Percentiles rank a stretch among this genome's conserved stretches.
Conservation (phyloP, 164 flowering plant species). For the Chloranthus sessilifolius region DNA sequence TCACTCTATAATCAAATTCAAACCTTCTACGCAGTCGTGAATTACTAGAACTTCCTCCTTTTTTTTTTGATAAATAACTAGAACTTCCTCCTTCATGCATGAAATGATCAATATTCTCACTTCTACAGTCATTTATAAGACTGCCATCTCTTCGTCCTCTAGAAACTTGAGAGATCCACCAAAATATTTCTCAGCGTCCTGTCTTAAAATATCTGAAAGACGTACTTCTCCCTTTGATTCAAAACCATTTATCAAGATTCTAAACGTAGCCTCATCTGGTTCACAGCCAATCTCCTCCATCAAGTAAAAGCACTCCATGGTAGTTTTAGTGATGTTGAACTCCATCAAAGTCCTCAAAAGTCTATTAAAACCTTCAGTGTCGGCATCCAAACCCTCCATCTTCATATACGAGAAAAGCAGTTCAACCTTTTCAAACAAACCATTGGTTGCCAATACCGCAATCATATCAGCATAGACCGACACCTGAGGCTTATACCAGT, state of each 20-base stretch:
- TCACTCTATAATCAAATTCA: no score
- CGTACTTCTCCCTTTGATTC: slow-evolving; percentile 40
- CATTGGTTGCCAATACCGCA: slow-evolving; percentile 42
- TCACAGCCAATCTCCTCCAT: slow-evolving; percentile 56
- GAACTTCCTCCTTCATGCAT: no score
- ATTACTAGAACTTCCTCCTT: no score
- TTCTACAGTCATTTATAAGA: no score
- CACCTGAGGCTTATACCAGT: slow-evolving; percentile 72
- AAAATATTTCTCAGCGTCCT: slow-evolving; percentile 46
- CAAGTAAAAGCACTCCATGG: slow-evolving; percentile 51
- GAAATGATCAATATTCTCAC: no score
- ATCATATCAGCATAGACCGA: slow-evolving; percentile 53
- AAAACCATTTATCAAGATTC: slow-evolving; percentile 49
- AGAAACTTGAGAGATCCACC: slow-evolving; percentile 41
- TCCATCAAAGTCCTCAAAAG: slow-evolving; percentile 41
- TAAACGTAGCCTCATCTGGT: slow-evolving; percentile 54
- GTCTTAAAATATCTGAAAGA: slow-evolving; percentile 31
- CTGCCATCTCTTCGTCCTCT: slow-evolving; percentile 26
- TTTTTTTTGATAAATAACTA: no score
- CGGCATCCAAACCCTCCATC: slow-evolving; percentile 40
- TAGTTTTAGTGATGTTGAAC: slow-evolving; percentile 21
- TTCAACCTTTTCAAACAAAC: slow-evolving; percentile 40
- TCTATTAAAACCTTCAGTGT: slow-evolving; percentile 43
- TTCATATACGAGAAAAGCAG: slow-evolving; percentile 32
- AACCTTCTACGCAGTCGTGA: no score